phyloP scores from a whole-genome alignment of 225 moss, liverwort and hornwort species.

The Asterella californica region DNA sequence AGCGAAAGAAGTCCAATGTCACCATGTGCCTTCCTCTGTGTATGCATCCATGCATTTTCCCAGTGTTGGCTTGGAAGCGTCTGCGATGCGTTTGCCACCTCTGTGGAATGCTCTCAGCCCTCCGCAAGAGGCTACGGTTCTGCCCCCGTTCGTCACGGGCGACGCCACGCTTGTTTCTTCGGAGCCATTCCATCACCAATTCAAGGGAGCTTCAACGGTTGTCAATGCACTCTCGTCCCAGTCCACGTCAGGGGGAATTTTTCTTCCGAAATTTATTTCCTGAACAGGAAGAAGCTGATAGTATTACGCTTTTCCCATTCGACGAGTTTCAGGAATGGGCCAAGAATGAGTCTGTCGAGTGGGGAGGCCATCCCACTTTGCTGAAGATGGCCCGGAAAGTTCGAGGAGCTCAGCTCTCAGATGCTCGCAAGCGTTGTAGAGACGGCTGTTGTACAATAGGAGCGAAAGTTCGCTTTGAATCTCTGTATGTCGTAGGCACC shows the following conservation, averaged over 20 bases:
- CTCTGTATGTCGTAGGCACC: background rate
- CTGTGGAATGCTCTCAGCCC: constrained; percentile 4
- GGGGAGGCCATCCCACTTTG: background rate
- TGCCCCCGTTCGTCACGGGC: background rate
- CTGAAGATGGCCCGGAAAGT: background rate
- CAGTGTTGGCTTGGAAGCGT: constrained; percentile 3
- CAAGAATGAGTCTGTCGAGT: background rate
- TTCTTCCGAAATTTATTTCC: background rate
- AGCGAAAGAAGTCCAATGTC: background rate
- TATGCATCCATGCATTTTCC: background rate
- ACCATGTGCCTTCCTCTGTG: background rate
- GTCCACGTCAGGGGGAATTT: background rate
- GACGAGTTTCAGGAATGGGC: too few species aligned
- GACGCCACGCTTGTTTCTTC: background rate
- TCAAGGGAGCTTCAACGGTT: background rate
- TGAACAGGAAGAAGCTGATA: too few species aligned
- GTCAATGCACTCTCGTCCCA: background rate
- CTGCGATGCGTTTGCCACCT: constrained; percentile 8
- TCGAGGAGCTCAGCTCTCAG: background rate
- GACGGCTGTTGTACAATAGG: constrained; percentile 11
- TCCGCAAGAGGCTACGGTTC: background rate
- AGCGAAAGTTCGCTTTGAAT: background rate
- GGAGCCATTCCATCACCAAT: background rate
- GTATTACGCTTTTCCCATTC: too few species aligned
- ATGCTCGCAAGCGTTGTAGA: background rate